Base-by-base conservation (phyloP, 2,329 filamentous ascomycete species). In the Paecilomyces sp. region DNA sequence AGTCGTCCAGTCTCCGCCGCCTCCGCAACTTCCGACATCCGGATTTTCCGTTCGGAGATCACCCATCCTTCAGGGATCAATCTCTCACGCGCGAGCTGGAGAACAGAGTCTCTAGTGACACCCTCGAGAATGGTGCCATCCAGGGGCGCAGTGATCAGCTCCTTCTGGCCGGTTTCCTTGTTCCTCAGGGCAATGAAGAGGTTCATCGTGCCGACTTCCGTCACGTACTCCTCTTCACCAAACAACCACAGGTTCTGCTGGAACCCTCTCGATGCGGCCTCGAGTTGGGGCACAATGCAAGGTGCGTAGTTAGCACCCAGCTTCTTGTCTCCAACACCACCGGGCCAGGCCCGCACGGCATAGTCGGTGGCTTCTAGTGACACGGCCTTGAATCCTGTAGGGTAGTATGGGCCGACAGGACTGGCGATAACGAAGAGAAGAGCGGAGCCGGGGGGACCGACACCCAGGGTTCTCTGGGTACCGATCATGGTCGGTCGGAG, bases 241-340 rank as follows among this genome's bases (percentile, higher is more conserved):
- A 97, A 99, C 33, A 99, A 81, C 94, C 94, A 99, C 58, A 99
- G 83, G 78, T 97, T 99, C 81, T 99, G 94, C 79, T 97, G 93
- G 83, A 92, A 96, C 24, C 94, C 94, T 59, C 92, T 86, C 75
- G 87, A 89, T 54, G 92, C 91, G 51, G 94, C 94, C 77, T 96
- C 86, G 69, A 94, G 85, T 79, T 99, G 94, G 18, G 94, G 94
- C n/a, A 97, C 82, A 70, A 99, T 93, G 80, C 94, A 97, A 5
- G 94, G 94, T n/a, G 94, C 94, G 76, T 99, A 99, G 84, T 99
- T 99, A 71, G 93, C 94, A 63, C 94, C 94, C 34, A 99, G 87
- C 82, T 99, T 99, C 86, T 94, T 96, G 81, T 97, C 92, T 68
- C 94, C 94, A 33, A 97, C 93, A 73, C 94, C 94, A 62, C 94